Base-by-base conservation (phyloP, 164 flowering plant species). In the Piper betle region DNA sequence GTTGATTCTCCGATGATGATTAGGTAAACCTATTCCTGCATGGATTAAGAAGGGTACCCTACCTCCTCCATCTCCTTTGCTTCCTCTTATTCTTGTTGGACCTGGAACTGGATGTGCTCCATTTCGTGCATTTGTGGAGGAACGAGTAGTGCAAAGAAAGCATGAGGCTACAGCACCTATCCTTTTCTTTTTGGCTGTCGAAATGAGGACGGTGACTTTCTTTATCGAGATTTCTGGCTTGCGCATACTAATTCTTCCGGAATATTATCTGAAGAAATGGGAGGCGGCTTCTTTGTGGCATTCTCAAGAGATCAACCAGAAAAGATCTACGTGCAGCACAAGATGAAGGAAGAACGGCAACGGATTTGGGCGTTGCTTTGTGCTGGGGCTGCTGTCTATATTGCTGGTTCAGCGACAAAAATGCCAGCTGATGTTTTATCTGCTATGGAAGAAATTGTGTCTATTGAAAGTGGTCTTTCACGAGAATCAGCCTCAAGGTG, bases 21-120 rank as follows among this genome's bases (percentile, higher is more conserved):
- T 81, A 89, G 95, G 79, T 59, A 69, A 72, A 4, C 39, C 57
- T 38, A 73, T 93, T 68, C 99, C 97, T 20, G 97, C 69, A 18
- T 90, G 99, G 99, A 78, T 91, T 58, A 84, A 74, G 3, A 82
- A 79, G 68, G 93, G 92, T 58, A 78, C 78, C 37, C 88, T 91
- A 68, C 95, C 93, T 75, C 62, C 89, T 33, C 99, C 99, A 41
- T 66, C 81, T 37, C 84, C 89, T 61, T 78, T 86, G 39, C 80
- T 81, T 53, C 96, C 99, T 42, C 87, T 94, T 59, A 80, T 94
- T 66, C 91, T 94, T 41, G 63, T 88, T 64, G 97, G 97, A 56
- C 97, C 99, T 42, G 99, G 99, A 62, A 91, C 97, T 9, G 99
- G 99, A 9, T 94, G 99, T 75, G 99, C 99, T 18, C 99, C 96